Evolutionary conservation across 78 protist species (phyloP), one percentile per base, ranked within the genome.

Genomic region (Dictyostelium firmibasis): DNA sequence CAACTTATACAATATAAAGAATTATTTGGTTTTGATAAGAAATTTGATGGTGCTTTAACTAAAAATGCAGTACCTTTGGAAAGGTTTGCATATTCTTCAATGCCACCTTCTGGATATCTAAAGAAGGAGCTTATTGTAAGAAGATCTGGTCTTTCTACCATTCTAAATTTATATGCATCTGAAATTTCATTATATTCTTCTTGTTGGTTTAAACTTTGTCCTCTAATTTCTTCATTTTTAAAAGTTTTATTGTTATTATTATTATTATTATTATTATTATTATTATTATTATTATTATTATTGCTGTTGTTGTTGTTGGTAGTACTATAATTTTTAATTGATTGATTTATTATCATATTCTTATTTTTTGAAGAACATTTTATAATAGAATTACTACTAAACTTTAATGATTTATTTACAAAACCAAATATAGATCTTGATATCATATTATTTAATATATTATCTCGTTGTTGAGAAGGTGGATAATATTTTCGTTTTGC

Each of bases 61-160:
- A 87, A 64, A 31, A 87, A 78, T 62, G 78, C 74, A 20, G 81
- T 87, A 18, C 93, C 93, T 87, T 81, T 76, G 38, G 84, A 78
- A 16, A 87, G 79, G 33, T 79, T 78, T 27, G 82, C 2, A 76
- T 78, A 87, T 25, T 87, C 93, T 29, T 87, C 27, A 7, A 87
- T 70, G 8, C 93, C 93, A 78, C 75, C 83, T 43, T 87, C 93
- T 36, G 93, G 93, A 38, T 64, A 87, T 64, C 85, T 87, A 36
- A 29, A 38, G 10, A 77, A 87, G 41, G 93, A 78, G 64, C 93
- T 87, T 27, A 87, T 36, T 43, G 86, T 78, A 4, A 87, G 67
- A 2, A 78, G 29, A 8, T 64, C 64, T 31, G 93, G 93, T 87
- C 85, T 33, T 13, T 85, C 92, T 33, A 85, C 62, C 25, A 35